Conservation (phyloP, 805 yeast species). For the Suhomyces sp. region DNA sequence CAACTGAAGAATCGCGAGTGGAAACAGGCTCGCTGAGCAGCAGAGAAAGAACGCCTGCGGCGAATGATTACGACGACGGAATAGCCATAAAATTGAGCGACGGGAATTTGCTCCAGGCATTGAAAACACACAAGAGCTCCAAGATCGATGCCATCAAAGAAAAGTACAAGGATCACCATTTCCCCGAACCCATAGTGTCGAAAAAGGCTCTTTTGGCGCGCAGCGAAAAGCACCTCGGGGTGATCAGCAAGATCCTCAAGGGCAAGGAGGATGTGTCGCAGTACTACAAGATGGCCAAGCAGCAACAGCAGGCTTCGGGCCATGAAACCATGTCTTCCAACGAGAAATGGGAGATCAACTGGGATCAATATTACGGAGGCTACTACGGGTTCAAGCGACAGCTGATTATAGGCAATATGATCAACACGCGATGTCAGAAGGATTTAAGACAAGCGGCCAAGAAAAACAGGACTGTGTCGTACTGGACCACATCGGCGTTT, state of each 20-base stretch:
- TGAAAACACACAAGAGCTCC: constrained; percentile 12
- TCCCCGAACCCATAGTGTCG: constrained; percentile 30
- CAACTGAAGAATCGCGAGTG: not conserved
- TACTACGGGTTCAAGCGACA: constrained; percentile 62
- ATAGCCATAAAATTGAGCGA: constrained; percentile 7
- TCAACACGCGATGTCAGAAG: constrained; percentile 30
- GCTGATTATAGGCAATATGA: constrained; percentile 43
- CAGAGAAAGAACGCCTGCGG: not conserved
- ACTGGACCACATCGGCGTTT: constrained; percentile 61
- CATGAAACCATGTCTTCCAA: constrained; percentile 43
- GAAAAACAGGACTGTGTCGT: constrained; percentile 46
- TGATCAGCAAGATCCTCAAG: constrained; percentile 39
- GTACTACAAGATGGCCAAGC: constrained; percentile 50
- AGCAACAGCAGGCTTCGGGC: constrained; percentile 34
- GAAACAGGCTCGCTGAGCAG: not conserved
- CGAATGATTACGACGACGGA: constrained; percentile 2
- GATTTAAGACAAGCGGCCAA: constrained; percentile 24
- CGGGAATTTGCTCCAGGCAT: constrained; percentile 14
- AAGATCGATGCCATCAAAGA: constrained; percentile 11
- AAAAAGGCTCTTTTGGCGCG: constrained; percentile 26
- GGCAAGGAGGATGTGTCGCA: constrained; percentile 43
- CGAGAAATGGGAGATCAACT: constrained; percentile 47
- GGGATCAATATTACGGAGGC: constrained; percentile 51
- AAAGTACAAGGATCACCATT: constrained; percentile 12
- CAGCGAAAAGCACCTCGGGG: constrained; percentile 24